phyloP scores from a whole-genome alignment of 805 yeast genomes.

The Tetrapisispora phaffii region DNA sequence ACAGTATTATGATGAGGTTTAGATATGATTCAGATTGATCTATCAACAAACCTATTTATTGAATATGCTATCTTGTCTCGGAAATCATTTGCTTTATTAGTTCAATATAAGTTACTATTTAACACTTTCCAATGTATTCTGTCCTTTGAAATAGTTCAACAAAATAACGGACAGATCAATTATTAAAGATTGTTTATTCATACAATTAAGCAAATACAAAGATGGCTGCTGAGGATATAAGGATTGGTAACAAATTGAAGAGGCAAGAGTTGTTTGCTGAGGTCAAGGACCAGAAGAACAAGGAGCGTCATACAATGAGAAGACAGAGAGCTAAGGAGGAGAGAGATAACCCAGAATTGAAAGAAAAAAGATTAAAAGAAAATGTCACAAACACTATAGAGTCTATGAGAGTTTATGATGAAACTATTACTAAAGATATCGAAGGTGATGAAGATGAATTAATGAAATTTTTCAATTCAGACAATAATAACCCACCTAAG shows the following conservation, averaged over 20 bases:
- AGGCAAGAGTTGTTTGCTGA: constrained; percentile 72
- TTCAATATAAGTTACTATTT: too few species aligned
- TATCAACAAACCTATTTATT: too few species aligned
- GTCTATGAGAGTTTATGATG: constrained; percentile 75
- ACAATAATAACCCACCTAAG: constrained; percentile 70
- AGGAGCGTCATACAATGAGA: constrained; percentile 66
- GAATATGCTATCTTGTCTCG: too few species aligned
- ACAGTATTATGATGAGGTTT: too few species aligned
- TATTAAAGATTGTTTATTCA: background rate
- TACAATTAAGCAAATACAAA: background rate
- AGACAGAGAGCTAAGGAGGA: constrained; percentile 84
- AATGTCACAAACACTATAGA: constrained; percentile 81
- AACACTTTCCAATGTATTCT: too few species aligned
- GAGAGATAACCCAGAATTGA: constrained; percentile 68
- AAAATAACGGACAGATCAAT: too few species aligned
- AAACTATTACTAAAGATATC: constrained; percentile 48
- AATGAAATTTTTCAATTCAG: constrained; percentile 31
- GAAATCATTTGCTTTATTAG: too few species aligned
- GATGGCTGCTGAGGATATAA: constrained; percentile 33
- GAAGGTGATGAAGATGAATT: constrained; percentile 32
- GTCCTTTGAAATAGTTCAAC: too few species aligned
- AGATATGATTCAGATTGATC: too few species aligned
- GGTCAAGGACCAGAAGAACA: constrained; percentile 63
- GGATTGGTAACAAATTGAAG: constrained; percentile 65
- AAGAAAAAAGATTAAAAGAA: constrained; percentile 64